Evolutionary conservation across 805 yeast species (phyloP).

Genomic region (Saccharomyces paradoxus): DNA sequence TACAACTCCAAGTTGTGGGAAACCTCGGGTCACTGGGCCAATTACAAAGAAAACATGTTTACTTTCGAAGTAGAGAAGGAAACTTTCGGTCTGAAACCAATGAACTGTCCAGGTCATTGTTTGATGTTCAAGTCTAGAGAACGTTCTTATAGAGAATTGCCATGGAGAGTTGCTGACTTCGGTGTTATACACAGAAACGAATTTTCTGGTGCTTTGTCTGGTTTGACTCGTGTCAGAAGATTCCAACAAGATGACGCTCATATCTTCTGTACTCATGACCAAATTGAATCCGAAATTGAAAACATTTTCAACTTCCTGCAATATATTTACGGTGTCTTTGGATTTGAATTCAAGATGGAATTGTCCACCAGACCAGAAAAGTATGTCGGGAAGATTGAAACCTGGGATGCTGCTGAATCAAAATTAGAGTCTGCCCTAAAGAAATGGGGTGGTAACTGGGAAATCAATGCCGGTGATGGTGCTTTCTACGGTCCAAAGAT

Average conservation of each 20-base stretch:
- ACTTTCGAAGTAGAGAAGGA: slow-evolving; percentile 96
- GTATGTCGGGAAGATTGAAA: slow-evolving; percentile 85
- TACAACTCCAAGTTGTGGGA: slow-evolving; percentile 96
- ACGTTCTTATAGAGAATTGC: slow-evolving; percentile 92
- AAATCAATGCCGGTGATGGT: slow-evolving; percentile 93
- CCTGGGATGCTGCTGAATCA: slow-evolving; percentile 88
- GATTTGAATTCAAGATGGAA: slow-evolving; percentile 94
- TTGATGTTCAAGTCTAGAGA: slow-evolving; percentile 84
- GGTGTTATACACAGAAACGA: slow-evolving; percentile 97
- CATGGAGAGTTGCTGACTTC: slow-evolving; percentile 97
- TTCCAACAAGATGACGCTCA: slow-evolving; percentile 99
- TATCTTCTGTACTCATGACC: slow-evolving; percentile 89
- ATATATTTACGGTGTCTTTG: slow-evolving; percentile 81
- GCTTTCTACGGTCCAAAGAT: slow-evolving; percentile 95
- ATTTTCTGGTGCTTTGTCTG: slow-evolving; percentile 88
- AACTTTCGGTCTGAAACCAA: slow-evolving; percentile 87
- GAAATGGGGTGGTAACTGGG: slow-evolving; percentile 86
- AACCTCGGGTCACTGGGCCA: slow-evolving; percentile 97
- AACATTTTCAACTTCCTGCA: slow-evolving; percentile 80
- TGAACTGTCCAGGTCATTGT: slow-evolving; percentile 92
- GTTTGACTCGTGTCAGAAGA: slow-evolving; percentile 94
- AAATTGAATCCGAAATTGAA: slow-evolving; percentile 78
- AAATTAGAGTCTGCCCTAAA: slow-evolving; percentile 77
- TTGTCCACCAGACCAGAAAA: slow-evolving; percentile 96
- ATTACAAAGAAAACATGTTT: slow-evolving; percentile 96